These are phyloP conservation scores for Boletus reticulatus DNA, from an alignment of 768 basidiomycete genomes.

Conservation along the genomic window DNA sequence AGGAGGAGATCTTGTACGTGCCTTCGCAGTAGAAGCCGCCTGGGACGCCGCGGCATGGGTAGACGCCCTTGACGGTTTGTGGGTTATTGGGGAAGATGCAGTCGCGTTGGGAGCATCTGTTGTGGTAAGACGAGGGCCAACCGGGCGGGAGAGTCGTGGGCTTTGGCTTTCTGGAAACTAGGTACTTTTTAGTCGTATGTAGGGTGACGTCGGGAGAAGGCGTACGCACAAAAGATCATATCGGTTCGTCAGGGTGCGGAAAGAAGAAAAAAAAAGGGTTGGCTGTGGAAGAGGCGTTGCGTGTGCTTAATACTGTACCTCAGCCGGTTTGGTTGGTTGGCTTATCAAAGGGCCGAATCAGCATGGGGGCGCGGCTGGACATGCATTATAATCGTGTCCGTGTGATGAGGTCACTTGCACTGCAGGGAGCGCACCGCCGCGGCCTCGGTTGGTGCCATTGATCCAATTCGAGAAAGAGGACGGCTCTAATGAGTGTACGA, in stretches of 20 bases:
- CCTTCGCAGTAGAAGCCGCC: conserved; percentile 36
- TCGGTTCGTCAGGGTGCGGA: conserved; percentile 15
- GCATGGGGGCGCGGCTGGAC: conserved; percentile 19
- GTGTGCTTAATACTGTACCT: conserved; percentile 12
- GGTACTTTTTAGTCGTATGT: neutral
- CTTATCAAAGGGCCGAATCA: conserved; percentile 28
- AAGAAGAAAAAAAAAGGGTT: neutral
- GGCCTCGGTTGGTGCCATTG: conserved; percentile 13
- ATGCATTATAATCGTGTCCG: conserved; percentile 34
- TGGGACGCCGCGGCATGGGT: conserved; percentile 33
- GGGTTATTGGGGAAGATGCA: conserved; percentile 34
- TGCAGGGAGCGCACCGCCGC: conserved; percentile 21
- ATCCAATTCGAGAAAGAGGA: conserved; percentile 11
- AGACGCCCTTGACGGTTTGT: conserved; percentile 28
- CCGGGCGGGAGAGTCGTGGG: conserved; percentile 24
- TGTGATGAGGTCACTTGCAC: conserved; percentile 28
- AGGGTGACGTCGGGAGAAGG: neutral
- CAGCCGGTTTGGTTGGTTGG: neutral
- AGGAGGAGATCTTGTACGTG: conserved; percentile 33
- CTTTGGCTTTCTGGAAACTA: conserved; percentile 33
- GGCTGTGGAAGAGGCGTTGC: neutral
- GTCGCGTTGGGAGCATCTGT: conserved; percentile 35
- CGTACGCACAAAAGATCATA: conserved; percentile 30
- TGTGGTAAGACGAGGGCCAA: conserved; percentile 38
- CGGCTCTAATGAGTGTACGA: neutral